Conservation (phyloP, 192 early-diverging fungal genomes). For the Coemansia sp. region DNA sequence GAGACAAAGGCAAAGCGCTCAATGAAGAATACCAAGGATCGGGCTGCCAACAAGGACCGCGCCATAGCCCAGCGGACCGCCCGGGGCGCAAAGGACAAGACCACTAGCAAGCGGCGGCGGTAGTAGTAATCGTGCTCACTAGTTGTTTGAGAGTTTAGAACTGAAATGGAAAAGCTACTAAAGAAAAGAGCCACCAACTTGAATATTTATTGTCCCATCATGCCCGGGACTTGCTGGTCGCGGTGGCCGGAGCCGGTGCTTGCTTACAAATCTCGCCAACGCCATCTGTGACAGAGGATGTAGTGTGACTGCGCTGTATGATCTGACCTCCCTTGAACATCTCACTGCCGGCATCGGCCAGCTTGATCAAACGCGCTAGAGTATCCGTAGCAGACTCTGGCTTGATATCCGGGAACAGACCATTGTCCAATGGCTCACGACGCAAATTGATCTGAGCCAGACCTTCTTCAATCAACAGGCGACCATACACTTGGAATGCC, state of each 20-base stretch:
- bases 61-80: slow-evolving; percentile 8
- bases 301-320: slow-evolving; percentile 22
- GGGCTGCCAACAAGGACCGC: slow-evolving; percentile 10
- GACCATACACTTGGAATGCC: slow-evolving; percentile 40
- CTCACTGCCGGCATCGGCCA: neutral
- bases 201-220: neutral
- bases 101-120: slow-evolving; percentile 5
- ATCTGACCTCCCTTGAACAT: neutral
- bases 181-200: neutral
- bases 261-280: slow-evolving; percentile 14
- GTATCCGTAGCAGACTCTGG: slow-evolving; percentile 31
- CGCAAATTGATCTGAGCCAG: slow-evolving; percentile 42
- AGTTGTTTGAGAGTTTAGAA: neutral
- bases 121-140: neutral
- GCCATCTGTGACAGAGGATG: slow-evolving; percentile 30
- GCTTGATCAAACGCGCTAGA: slow-evolving; percentile 20
- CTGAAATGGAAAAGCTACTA: neutral
- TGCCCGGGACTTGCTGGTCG: neutral
- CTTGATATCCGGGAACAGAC: slow-evolving; percentile 33
- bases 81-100: neutral
- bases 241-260: neutral
- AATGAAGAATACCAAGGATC: slow-evolving; percentile 9
- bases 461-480: slow-evolving; percentile 49
- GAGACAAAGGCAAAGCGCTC: slow-evolving; percentile 52
- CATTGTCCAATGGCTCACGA: slow-evolving; percentile 41